Evolutionary conservation across 805 yeast species (phyloP).

Genomic region (Kregervanrija fluxuum): DNA sequence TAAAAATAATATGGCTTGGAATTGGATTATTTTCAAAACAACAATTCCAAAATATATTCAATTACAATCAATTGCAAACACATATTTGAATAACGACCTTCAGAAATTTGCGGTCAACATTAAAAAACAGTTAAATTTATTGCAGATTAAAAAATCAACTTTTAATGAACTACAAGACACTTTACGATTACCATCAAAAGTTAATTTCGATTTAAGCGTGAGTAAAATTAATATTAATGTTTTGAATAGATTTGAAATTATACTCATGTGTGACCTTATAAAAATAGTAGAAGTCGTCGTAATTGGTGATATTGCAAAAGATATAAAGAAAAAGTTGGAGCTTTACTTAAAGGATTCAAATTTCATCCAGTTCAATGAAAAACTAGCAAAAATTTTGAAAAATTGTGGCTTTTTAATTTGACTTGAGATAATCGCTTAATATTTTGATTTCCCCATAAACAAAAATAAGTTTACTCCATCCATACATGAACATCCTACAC

Average conservation of each 20-base stretch:
- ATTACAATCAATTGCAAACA: constrained; percentile 14
- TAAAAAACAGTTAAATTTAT: constrained; percentile 18
- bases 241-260: constrained; percentile 11
- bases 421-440: too few relatives aligned
- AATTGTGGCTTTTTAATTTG: constrained; percentile 7
- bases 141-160: constrained; percentile 15
- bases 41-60: constrained; percentile 29
- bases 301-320: constrained; percentile 5
- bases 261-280: constrained; percentile 18
- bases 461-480: too few relatives aligned
- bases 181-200: constrained; percentile 8
- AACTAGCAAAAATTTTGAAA: constrained; percentile 11
- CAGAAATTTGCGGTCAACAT: constrained; percentile 20
- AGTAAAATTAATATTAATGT: constrained; percentile 20
- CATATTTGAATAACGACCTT: constrained; percentile 21
- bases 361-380: constrained; percentile 10
- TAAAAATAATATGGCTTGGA: constrained; percentile 12
- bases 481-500: too few relatives aligned
- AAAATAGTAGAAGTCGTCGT: constrained; percentile 14
- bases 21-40: constrained; percentile 28
- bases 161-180: constrained; percentile 11
- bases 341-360: constrained; percentile 13
- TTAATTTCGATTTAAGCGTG: constrained; percentile 23
- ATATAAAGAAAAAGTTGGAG: constrained; percentile 11
- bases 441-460: too few relatives aligned